Evolutionary conservation across 192 early-diverging fungal species (phyloP), one percentile per base, ranked within the genome.

Genomic region (Entrophospora sp.): DNA sequence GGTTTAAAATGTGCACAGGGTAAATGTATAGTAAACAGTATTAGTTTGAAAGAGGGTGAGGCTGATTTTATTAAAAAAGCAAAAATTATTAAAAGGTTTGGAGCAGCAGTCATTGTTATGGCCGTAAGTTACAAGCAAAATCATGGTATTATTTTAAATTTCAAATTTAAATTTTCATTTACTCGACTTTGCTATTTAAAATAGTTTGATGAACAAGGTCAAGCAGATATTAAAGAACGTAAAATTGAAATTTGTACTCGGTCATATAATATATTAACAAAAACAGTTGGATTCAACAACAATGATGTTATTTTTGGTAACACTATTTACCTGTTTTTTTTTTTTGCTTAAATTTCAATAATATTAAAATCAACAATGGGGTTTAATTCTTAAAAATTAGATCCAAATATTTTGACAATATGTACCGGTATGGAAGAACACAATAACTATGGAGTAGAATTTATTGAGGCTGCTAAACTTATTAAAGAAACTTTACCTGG

Each of bases 1-100:
- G 95, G 95, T 25, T 80, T 97, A 66, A 95, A 94, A 75, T 97
- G 93, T 69, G 88, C 85, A 1, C 95, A 97, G 77, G 95, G 95
- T 64, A 97, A 97, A 71, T 95, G 93, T 71, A 95, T 97, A 60
- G 95, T 97, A 71, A 97, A 97, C 81, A 92, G 90, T 58, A 96
- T 97, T 66, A 92, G 89, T 34, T 77, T 97, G 64, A 97, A 97
- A 76, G 95, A 94, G 70, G 95, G 95, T 60, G 90, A 92, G 64
- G 88, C 73, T 30, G 95, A 95, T 64, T 97, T 96, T 70, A 78
- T 95, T 60, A 87, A 87, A 64, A 94, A 95, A 75, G 95, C 92
- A 1, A 84, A 82, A 40, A 86, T 95, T 32, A 85, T 95, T 69
- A 86, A 83, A 63, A 80, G 95, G 20, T 95, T 91, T 66, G 95